Evolutionary conservation across 768 basidiomycete genomes (phyloP), one percentile per base, ranked within the genome.

Genomic region (Pholiota molesta): DNA sequence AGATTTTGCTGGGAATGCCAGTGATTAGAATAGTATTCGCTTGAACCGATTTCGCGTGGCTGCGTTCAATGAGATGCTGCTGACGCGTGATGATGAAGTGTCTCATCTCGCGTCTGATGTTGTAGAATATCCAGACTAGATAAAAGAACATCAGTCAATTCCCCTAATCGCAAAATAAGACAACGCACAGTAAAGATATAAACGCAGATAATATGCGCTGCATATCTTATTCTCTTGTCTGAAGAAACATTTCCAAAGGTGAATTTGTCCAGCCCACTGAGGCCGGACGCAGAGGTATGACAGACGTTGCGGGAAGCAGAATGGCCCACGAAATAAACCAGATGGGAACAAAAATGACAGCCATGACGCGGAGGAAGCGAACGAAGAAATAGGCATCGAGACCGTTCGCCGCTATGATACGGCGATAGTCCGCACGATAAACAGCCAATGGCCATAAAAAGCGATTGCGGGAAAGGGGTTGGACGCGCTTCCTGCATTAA

Each of bases 351-450:
- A 98, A 82, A 26, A 95, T 77, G 65, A 88, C 84, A 54, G 87
- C 72, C 86, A 97, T 91, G 81, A 98, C 88, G 53, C 89, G 86
- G 29, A 93, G 80, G 74, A 92, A 98, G 57, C 94, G 90, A 49
- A 97, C 89, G 68, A 92, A 99, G 71, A 96, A 89, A 77, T 97
- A 99, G 16, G 95, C 92, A 72, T 99, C 97, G 61, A 91, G 79
- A 28, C 94, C 94, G 64, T 95, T 95, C 45, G 84, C 81, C 45
- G 78, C 77, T 62, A 86, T 82, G 60, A 93, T 86, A 23, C 79
- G 81, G 29, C 75, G 75, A 68, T 88, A 86, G 69, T 94, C 84
- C 2, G 88, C 81, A 2, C 78, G 79, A 75, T 77, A 87, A 19
- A 95, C 73, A 0, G 85, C 80, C 19, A 83, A 61, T 1, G 91